phyloP scores from a whole-genome alignment of 2,329 filamentous ascomycete genomes.

The Cytospora mali region DNA sequence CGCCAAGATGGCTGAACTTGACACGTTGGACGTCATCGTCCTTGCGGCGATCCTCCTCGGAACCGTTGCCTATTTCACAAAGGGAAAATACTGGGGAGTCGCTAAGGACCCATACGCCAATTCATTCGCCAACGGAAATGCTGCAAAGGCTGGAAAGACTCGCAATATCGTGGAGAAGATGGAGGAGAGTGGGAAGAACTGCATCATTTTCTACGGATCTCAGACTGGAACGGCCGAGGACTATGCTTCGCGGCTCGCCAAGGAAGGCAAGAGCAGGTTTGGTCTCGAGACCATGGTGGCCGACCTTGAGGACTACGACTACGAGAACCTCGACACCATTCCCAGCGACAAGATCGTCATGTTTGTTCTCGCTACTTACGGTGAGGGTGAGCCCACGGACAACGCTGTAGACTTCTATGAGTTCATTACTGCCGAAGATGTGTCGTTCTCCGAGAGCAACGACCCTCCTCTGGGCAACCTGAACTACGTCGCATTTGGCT shows the following conservation, averaged over 20 bases:
- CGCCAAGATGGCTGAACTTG: slow-evolving; percentile 84
- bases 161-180: slow-evolving; percentile 94
- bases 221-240: slow-evolving; percentile 98
- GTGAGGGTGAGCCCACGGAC: slow-evolving; percentile 97
- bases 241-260: slow-evolving; percentile 92
- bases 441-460: slow-evolving; percentile 73
- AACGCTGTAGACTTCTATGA: slow-evolving; percentile 99
- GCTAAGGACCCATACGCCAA: slow-evolving; percentile 86
- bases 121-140: slow-evolving; percentile 69
- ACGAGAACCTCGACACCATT: slow-evolving; percentile 86
- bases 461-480: slow-evolving; percentile 79
- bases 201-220: slow-evolving; percentile 96
- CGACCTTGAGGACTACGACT: slow-evolving; percentile 97
- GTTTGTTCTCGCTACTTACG: slow-evolving; percentile 96
- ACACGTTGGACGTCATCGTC: slow-evolving; percentile 93
- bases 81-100: slow-evolving; percentile 90
- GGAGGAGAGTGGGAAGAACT: slow-evolving; percentile 95
- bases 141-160: slow-evolving; percentile 78
- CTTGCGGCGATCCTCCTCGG: slow-evolving; percentile 82
- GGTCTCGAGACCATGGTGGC: slow-evolving; percentile 98
- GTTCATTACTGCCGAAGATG: slow-evolving; percentile 82
- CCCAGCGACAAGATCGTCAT: slow-evolving; percentile 89
- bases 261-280: slow-evolving; percentile 95
- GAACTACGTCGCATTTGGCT: slow-evolving; percentile 92
- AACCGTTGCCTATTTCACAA: slow-evolving; percentile 95